These are phyloP conservation scores for Ambrosiella xylebori DNA, from an alignment of 2,329 filamentous ascomycete genomes.

Conservation along the genomic window DNA sequence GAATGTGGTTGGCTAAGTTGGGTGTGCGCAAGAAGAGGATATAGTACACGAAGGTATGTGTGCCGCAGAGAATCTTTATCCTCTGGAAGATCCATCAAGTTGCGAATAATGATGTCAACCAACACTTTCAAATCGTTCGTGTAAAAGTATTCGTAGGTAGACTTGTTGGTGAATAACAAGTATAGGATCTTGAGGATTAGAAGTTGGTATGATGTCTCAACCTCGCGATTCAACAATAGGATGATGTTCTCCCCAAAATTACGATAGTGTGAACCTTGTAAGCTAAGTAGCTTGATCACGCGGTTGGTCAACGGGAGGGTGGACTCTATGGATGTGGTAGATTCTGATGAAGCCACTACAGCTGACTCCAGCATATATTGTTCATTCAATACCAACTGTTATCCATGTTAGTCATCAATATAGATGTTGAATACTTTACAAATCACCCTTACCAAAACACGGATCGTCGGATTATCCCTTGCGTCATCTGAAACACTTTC, in stretches of 20 bases:
- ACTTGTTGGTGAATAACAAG: slow-evolving; percentile 77
- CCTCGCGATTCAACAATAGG: slow-evolving; percentile 81
- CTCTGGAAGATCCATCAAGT: slow-evolving; percentile 85
- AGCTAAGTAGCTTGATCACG: slow-evolving; percentile 77
- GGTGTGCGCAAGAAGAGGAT: slow-evolving; percentile 78
- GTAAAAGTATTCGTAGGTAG: slow-evolving; percentile 96
- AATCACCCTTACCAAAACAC: slow-evolving; percentile 53
- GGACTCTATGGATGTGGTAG: not conserved
- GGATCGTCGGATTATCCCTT: slow-evolving; percentile 82
- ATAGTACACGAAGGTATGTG: slow-evolving; percentile 84
- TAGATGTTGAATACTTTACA: not conserved
- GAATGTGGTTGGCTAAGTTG: slow-evolving; percentile 63
- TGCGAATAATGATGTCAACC: slow-evolving; percentile 88
- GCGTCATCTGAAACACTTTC: slow-evolving; percentile 75
- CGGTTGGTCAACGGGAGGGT: slow-evolving; percentile 58
- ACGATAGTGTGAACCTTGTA: slow-evolving; percentile 64
- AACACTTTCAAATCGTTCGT: slow-evolving; percentile 91
- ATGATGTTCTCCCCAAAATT: slow-evolving; percentile 98
- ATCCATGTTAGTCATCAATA: slow-evolving; percentile 10
- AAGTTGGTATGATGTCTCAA: slow-evolving; percentile 81
- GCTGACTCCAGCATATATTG: slow-evolving; percentile 82
- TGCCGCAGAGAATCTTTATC: slow-evolving; percentile 65
- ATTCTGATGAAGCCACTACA: slow-evolving; percentile 27
- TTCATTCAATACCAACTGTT: slow-evolving; percentile 81
- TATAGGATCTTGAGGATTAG: slow-evolving; percentile 95